Conservation (phyloP, 1,139 yeast genomes). For the Sugiyamaella castrensis region DNA sequence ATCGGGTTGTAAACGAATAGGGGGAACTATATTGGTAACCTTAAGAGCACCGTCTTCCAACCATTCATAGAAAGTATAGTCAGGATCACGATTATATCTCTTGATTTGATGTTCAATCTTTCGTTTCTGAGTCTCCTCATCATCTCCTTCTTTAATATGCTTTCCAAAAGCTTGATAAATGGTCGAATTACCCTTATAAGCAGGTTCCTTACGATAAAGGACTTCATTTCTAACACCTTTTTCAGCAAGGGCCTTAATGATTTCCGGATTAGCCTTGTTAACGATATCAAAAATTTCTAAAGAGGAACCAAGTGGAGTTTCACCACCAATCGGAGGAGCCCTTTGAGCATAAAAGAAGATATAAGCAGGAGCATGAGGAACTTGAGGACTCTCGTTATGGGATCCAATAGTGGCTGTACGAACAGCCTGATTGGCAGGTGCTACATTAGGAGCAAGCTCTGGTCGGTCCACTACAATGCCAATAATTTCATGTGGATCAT, state of each 20-base stretch:
- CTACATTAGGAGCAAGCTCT: slow-evolving; percentile 19
- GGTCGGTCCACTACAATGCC: slow-evolving; percentile 20
- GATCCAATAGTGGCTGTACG: slow-evolving; percentile 13
- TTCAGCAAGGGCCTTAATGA: slow-evolving; percentile 15
- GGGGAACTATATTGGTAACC: slow-evolving; percentile 18
- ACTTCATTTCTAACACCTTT: slow-evolving; percentile 17
- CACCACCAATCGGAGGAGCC: slow-evolving; percentile 19
- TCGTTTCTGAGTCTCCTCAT: slow-evolving; percentile 9
- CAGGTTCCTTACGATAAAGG: slow-evolving; percentile 13
- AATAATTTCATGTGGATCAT: slow-evolving; percentile 20
- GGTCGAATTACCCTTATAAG: slow-evolving; percentile 17
- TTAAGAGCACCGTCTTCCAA: slow-evolving; percentile 14
- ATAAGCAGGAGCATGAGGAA: slow-evolving; percentile 22
- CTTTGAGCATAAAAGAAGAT: slow-evolving; percentile 16
- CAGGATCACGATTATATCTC: slow-evolving; percentile 16
- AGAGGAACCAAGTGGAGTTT: slow-evolving; percentile 19
- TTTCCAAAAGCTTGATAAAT: slow-evolving; percentile 19
- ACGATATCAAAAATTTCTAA: slow-evolving; percentile 15
- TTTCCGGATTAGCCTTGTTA: slow-evolving; percentile 14
- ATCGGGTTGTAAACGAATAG: slow-evolving; percentile 16
- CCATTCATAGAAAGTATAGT: slow-evolving; percentile 18
- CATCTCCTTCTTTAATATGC: slow-evolving; percentile 18
- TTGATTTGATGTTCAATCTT: slow-evolving; percentile 19
- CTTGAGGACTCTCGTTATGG: slow-evolving; percentile 21
- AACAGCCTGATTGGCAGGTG: slow-evolving; percentile 20